These are phyloP conservation scores for Clausena lansium DNA, from an alignment of 345 rosid genomes.

Conservation along the genomic window DNA sequence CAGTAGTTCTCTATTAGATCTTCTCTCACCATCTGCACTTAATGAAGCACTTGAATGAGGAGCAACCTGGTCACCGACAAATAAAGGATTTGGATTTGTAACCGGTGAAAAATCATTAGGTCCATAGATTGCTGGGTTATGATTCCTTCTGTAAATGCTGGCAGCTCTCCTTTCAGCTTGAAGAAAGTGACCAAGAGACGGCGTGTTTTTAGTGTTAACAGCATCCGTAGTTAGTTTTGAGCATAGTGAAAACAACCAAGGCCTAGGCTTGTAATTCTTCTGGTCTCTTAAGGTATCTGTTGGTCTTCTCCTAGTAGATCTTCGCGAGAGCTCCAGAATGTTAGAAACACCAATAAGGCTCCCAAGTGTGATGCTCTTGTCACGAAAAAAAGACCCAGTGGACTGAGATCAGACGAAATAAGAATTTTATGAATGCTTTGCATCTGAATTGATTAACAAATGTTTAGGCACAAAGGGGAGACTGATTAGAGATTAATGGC, in stretches of 20 bases:
- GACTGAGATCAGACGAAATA: slow-evolving; percentile 45
- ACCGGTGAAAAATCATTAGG: slow-evolving; percentile 29
- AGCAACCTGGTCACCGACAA: slow-evolving; percentile 26
- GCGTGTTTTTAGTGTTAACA: slow-evolving; percentile 39
- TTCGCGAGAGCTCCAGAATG: slow-evolving; percentile 57
- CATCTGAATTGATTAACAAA: too few relatives aligned
- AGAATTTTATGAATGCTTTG: neutral
- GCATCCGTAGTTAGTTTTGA: slow-evolving; percentile 70
- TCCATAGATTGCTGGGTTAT: slow-evolving; percentile 13
- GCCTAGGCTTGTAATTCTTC: slow-evolving; percentile 48
- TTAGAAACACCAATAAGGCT: slow-evolving; percentile 72
- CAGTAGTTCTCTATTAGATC: slow-evolving; percentile 26
- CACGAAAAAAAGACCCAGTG: slow-evolving; percentile 71
- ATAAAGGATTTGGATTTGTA: slow-evolving; percentile 23
- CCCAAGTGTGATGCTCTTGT: slow-evolving; percentile 72
- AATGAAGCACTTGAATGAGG: slow-evolving; percentile 13
- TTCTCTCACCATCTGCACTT: slow-evolving; percentile 19
- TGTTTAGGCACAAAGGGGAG: neutral
- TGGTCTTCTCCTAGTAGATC: slow-evolving; percentile 51
- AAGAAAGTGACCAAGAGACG: slow-evolving; percentile 74
- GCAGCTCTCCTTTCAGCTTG: slow-evolving; percentile 63
- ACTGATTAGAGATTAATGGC: neutral
- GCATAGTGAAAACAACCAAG: slow-evolving; percentile 76
- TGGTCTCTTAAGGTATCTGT: slow-evolving; percentile 35
- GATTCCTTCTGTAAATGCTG: slow-evolving; percentile 25